Evolutionary conservation across 2,329 filamentous ascomycete genomes (phyloP).

Genomic region (Ophiostoma sp.): DNA sequence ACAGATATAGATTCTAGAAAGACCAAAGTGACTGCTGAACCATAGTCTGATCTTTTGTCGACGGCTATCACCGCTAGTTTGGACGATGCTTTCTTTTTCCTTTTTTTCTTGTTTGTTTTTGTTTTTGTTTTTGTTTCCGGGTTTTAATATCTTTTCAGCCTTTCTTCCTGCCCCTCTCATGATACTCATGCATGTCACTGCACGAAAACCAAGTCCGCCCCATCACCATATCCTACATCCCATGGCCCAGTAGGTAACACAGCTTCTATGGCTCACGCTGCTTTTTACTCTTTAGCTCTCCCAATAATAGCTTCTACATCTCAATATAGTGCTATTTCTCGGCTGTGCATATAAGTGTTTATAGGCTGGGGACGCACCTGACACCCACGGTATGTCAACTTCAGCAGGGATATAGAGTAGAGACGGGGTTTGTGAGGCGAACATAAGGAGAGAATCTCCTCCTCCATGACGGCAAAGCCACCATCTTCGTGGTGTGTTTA

Average conservation of each 20-base stretch:
- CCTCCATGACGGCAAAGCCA: neutral
- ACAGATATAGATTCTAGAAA: neutral
- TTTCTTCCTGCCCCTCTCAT: neutral
- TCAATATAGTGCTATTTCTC: neutral
- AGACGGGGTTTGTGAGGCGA: neutral
- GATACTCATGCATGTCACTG: neutral
- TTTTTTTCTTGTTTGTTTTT: slow-evolving; percentile 5
- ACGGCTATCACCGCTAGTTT: slow-evolving; percentile 4
- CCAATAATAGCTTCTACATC: neutral
- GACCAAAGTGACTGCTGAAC: neutral
- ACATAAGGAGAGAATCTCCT: neutral
- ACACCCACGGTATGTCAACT: neutral
- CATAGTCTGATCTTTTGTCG: neutral
- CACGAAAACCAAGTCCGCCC: neutral
- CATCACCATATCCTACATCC: neutral
- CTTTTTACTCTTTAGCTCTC: neutral
- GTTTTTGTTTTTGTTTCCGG: neutral
- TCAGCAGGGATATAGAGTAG: neutral
- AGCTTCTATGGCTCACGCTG: slow-evolving; percentile 1
- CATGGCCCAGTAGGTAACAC: neutral
- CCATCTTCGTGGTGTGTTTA: neutral
- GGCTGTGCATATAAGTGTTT: neutral
- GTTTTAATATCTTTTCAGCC: neutral
- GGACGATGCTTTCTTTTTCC: neutral
- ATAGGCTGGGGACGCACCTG: neutral